Conservation (phyloP, 2,329 filamentous ascomycete genomes). For the Cucurbitaria berberidis region DNA sequence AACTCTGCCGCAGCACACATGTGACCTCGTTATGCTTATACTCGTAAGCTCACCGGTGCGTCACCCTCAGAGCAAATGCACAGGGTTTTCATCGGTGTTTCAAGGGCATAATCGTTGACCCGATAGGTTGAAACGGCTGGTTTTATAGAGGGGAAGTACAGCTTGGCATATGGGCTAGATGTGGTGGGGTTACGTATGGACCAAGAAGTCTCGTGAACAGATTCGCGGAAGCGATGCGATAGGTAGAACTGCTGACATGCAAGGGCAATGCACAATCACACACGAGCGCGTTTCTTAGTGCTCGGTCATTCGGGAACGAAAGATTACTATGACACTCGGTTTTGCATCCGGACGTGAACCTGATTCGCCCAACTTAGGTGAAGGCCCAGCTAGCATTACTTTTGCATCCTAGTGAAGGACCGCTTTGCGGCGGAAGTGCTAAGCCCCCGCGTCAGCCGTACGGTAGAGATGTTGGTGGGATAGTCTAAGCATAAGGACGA, state of each 20-base stretch:
- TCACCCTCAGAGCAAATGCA: too few relatives aligned
- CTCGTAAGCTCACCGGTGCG: background rate
- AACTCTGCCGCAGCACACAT: too few relatives aligned
- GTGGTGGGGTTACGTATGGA: too few relatives aligned
- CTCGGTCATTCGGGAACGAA: background rate
- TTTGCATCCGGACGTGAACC: background rate
- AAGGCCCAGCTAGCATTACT: slow-evolving; percentile 1
- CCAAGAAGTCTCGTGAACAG: background rate
- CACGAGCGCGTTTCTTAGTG: background rate
- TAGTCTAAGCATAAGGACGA: background rate
- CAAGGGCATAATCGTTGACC: too few relatives aligned
- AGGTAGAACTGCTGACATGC: background rate
- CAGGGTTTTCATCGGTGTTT: too few relatives aligned
- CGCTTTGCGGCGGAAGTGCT: slow-evolving; percentile 4
- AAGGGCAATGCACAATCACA: background rate
- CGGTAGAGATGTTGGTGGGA: slow-evolving; percentile 1
- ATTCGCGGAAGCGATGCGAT: background rate
- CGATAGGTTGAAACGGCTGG: too few relatives aligned
- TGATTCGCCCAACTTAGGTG: background rate
- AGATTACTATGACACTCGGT: background rate
- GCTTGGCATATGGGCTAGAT: too few relatives aligned
- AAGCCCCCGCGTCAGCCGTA: background rate
- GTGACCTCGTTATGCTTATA: background rate
- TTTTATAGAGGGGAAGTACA: too few relatives aligned
- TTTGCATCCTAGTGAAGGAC: background rate